Evolutionary conservation across 1,139 yeast species (phyloP).

Genomic region (Magnusiomyces magnusii): DNA sequence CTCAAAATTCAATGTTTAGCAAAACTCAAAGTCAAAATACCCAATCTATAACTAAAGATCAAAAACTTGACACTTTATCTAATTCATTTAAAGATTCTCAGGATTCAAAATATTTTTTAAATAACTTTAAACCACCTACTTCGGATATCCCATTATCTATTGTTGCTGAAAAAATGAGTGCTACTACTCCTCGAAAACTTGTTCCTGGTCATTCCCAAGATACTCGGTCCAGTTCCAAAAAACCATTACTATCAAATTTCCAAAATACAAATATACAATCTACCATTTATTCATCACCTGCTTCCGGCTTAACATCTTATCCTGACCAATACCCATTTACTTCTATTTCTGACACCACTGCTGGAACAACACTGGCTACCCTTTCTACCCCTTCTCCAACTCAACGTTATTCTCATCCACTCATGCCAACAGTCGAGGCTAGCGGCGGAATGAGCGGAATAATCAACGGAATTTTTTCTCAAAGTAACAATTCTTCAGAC

Average conservation of each 20-base stretch:
- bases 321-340: slow-evolving; percentile 4
- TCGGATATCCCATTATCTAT: background rate
- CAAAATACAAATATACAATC: background rate
- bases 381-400: slow-evolving; percentile 30
- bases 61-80: background rate
- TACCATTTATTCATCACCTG: background rate
- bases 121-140: background rate
- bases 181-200: slow-evolving; percentile 2
- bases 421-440: slow-evolving; percentile 6
- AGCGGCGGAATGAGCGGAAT: background rate
- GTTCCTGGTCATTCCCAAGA: background rate
- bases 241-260: background rate
- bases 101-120: background rate
- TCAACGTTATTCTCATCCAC: slow-evolving; percentile 36
- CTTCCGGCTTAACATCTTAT: background rate
- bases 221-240: background rate
- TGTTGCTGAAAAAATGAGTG: background rate
- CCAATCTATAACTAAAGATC: no score
- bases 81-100: background rate
- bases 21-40: no score
- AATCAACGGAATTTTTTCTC: background rate
- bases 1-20: no score
- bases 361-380: slow-evolving; percentile 5
- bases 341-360: slow-evolving; percentile 3
- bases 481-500: background rate